Evolutionary conservation across 495 filamentous ascomycete genomes (phyloP), one percentile per base, ranked within the genome.

Genomic region (Penicillium coprophilum): DNA sequence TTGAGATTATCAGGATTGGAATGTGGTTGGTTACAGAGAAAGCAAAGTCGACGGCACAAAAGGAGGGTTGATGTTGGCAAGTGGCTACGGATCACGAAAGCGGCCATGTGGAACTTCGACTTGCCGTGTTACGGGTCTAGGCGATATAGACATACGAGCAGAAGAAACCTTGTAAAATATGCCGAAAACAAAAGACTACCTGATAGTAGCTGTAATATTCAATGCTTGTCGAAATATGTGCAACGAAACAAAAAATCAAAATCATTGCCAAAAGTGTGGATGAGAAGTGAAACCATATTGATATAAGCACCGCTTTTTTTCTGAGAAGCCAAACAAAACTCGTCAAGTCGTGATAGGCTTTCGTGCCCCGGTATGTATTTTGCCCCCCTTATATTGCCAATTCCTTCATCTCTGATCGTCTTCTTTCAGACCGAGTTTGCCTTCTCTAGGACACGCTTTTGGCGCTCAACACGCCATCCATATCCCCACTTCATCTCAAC

Each of bases 401-500:
- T 44, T 6, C 6, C 6, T 4, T 13, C 7, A 24, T 19, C 21
- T 38, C 38, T 23, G 31, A 34, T n/a, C 7, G 34, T 38, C n/a
- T n/a, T 17, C 34, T 12, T 19, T 53, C 39, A 36, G 23, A 27
- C 52, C 5, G 44, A 36, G 15, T 55, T 41, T n/a, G 47, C 46
- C 15, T 66, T 62, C 17, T 47, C 43, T 23, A 59, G 45, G n/a
- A 69, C 55, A 8, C 65, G 64, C 36, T 64, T 60, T 5, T 57
- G 60, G 13, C 73, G 66, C 43, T 69, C 62, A 20, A 60, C 54
- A 19, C 73, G 65, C 79, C 79, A 82, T 23, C 55, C 60, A 13
- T 76, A 71, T 7, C 79, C 78, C 69, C 69, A 80, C 44, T 70
- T 73, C 58, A 76, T 63, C 50, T 76, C 73, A 23, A 70, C 54